Percentiles rank a stretch among this genome's conserved stretches.
These are phyloP conservation scores for Aspergillus japonicus DNA, from an alignment of 2,329 filamentous ascomycete species.

Conservation along the genomic window DNA sequence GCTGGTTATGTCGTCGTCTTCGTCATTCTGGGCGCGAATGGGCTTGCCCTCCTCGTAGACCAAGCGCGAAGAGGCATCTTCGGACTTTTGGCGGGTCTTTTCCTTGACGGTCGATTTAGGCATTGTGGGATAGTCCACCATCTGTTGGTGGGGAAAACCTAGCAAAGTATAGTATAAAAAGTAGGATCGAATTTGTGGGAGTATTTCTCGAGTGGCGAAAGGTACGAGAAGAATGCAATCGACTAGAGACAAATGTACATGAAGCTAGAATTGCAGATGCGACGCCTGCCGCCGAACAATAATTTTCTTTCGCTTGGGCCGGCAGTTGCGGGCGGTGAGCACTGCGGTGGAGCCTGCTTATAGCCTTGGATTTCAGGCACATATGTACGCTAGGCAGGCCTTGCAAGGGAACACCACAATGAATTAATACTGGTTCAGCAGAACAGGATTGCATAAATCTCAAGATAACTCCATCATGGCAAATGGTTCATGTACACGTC, in stretches of 20 bases:
- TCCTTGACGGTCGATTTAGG: constrained; percentile 28
- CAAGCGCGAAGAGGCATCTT: constrained; percentile 21
- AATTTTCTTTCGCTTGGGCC: constrained; percentile 32
- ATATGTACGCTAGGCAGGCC: not conserved
- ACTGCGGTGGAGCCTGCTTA: constrained; percentile 23
- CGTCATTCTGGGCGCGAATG: constrained; percentile 20
- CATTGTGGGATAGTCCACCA: constrained; percentile 21
- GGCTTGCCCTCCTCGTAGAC: constrained; percentile 24
- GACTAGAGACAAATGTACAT: not conserved
- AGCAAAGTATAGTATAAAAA: not conserved
- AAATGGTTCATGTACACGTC: constrained; percentile 1
- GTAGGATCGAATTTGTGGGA: not conserved
- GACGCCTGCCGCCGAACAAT: constrained; percentile 18
- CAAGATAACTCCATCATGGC: not conserved
- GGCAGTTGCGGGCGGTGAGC: constrained; percentile 33
- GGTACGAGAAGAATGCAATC: not conserved
- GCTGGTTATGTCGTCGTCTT: constrained; percentile 29
- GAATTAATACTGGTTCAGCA: not conserved
- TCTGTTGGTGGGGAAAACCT: not conserved
- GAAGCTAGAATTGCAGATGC: not conserved
- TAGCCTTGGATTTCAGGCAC: not conserved
- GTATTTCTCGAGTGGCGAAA: not conserved
- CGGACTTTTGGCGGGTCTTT: constrained; percentile 29
- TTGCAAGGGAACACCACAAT: not conserved
- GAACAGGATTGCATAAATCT: not conserved